Base-by-base conservation (phyloP, 257 asterid species). In the Plantago major region DNA sequence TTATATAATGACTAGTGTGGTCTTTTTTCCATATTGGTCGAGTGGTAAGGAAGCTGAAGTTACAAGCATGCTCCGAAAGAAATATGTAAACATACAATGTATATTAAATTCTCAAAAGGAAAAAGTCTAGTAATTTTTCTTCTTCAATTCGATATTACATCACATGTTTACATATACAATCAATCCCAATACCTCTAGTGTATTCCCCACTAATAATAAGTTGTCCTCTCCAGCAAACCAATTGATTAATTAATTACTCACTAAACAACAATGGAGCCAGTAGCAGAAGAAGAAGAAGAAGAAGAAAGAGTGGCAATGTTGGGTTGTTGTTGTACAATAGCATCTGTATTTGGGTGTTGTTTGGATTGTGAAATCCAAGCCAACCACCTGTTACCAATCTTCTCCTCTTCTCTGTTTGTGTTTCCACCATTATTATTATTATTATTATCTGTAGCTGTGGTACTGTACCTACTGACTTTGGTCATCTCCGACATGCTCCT, bases 401-500 rank as follows among this genome's bases (percentile, higher is more conserved):
- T 78, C 9, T 75, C 78, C 60, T 77, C 71, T 13, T 68, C 72
- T 58, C 46, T 73, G 74, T 69, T 33, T 4, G 4, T 30, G 3
- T 5, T 30, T 30, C 37, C 74, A 56, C 81, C 79, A 71, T 84
- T 76, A 75, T 75, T 81, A 73, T 83, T 74, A 57, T 73, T 71
- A 67, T 66, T 84, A 28, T 26, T 30, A 6, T 11, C 3, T n/a
- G n/a, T n/a, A n/a, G 28, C 13, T 1, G 3, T 5, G 0, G 26
- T 33, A 12, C 19, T 55, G 60, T 40, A 55, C 88, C 97, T 84
- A 78, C 88, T 78, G 79, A 90, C 15, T 30, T 90, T 96, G 65
- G 89, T 85, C 58, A 87, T 83, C 60, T 90, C 97, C 53, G 97
- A 90, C 87, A 85, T 82, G 11, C 97, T 81, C 81, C 96, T 82